Evolutionary conservation across 768 basidiomycete genomes (phyloP), one percentile per base, ranked within the genome.

Genomic region (Rhodotorula paludigena): DNA sequence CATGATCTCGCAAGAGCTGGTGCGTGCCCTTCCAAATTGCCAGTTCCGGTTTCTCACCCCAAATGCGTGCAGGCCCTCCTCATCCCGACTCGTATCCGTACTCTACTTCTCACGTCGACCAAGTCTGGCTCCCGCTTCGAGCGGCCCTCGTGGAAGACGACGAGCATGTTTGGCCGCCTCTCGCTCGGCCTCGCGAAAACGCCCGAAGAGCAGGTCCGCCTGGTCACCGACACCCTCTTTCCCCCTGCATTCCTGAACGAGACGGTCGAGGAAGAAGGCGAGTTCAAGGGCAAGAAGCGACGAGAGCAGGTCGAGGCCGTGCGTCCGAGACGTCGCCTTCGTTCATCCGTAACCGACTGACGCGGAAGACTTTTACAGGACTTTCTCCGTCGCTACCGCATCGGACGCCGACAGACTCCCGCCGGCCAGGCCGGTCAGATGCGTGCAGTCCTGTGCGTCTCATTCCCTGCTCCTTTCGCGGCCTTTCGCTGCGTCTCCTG

Each of bases 1-100:
- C 33, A 75, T 75, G 74, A 64, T 75, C 21, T 56, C 67, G 3
- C 68, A 72, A n/a, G 70, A 74, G 32, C 48, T 71, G 5, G 73
- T 69, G 18, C 32, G 73, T 36, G 16, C 10, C 9, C 42, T 14
- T 30, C 48, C 12, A 20, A 18, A 15, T 16, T n/a, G 21, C 3
- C 20, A 12, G 2, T 32, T 20, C 11, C 57, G 28, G 21, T 45
- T 7, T 11, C 21, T 32, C 28, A 4, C 32, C 32, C 44, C 5
- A 3, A n/a, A n/a, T n/a, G 23, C 20, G 5, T n/a, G 15, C 36
- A 74, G 69, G 73, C 73, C 28, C 58, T 70, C n/a, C 48, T 65
- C 20, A 69, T 69, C 25, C 70, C 73, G 14, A 18, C 41, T 11
- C 58, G 55, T 28, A 55, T 74, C 21, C 20, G 45, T 21, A 59